Evolutionary conservation across 345 rosid species (phyloP), one percentile per base, ranked within the genome.

Genomic region (Sisymbrium irio): DNA sequence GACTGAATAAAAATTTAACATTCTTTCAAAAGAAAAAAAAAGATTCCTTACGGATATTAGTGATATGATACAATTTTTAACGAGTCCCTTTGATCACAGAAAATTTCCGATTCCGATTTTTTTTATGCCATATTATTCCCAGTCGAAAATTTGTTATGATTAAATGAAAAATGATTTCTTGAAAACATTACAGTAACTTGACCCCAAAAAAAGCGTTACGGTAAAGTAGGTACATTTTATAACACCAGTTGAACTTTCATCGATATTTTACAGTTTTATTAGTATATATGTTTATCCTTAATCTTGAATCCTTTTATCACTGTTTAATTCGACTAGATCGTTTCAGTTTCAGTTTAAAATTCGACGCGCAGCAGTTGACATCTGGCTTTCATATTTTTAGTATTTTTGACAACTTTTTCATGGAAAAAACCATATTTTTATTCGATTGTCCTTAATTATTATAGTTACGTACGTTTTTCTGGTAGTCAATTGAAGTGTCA

Each of bases 401-500:
- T 18, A 18, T 33, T 4, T 65, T 5, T 63, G 45, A 15, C 50
- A 53, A 40, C 37, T 3, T 50, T 49, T 66, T 27, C 10, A 41
- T 10, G 3, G 6, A 6, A 11, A 49, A 35, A 8, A 22, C 0
- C 22, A 22, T 46, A 36, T 20, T 35, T 49, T 12, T 63, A 73
- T 33, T 61, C 47, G 40, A 11, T 15, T 9, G 69, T 36, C 30
- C n/a, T 25, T 75, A 53, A 61, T 62, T 41, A 61, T 76, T 76
- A 17, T 45, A 42, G n/a, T 60, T 53, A 11, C 54, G 40, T 53
- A 62, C 0, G 58, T 65, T 65, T 32, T 45, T 73, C 55, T 22
- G 28, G 40, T 46, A 69, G 79, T 76, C 71, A 55, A 62, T 35
- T 8, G 55, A 55, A 46, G 59, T 76, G 79, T 46, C 79, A 76